These are phyloP conservation scores for Adansonia madagascariensis DNA, from an alignment of 441 rosid genomes.

Conservation along the genomic window DNA sequence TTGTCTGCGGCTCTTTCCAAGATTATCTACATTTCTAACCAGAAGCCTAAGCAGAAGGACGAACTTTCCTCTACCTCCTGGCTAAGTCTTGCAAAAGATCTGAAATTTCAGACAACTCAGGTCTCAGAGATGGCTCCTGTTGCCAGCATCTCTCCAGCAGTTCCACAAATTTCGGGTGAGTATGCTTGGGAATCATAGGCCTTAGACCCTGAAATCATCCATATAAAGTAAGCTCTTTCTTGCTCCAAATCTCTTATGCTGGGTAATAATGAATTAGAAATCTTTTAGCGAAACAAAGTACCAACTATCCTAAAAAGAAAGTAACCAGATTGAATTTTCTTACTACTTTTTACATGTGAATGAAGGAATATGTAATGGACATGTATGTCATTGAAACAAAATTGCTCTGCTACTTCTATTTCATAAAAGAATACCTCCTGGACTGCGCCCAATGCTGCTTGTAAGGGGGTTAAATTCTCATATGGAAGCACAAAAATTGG, in stretches of 20 bases:
- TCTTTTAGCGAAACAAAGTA: background rate
- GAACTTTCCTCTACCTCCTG: constrained; percentile 35
- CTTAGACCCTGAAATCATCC: constrained; percentile 53
- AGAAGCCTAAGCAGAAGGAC: background rate
- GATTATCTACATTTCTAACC: constrained; percentile 15
- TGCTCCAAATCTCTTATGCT: background rate
- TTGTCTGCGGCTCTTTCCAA: constrained; percentile 38
- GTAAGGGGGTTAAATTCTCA: constrained; percentile 51
- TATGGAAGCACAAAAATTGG: constrained; percentile 43
- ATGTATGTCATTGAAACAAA: background rate
- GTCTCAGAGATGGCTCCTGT: constrained; percentile 65
- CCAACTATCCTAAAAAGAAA: background rate
- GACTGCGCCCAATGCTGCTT: constrained; percentile 58
- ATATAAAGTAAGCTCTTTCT: background rate
- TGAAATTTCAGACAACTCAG: constrained; percentile 62
- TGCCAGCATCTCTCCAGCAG: constrained; percentile 69
- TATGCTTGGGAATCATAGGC: constrained; percentile 60
- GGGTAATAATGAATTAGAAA: constrained; percentile 9
- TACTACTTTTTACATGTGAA: background rate
- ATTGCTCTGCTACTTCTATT: background rate
- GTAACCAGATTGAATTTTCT: background rate
- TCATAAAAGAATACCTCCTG: constrained; percentile 42
- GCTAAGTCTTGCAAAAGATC: constrained; percentile 47
- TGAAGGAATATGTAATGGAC: background rate
- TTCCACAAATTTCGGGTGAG: constrained; percentile 57